A percentile compares a stretch with the other conserved stretches of the same genome.
phyloP scores from a whole-genome alignment of 2,329 filamentous ascomycete genomes.

The Botryotinia calthae region DNA sequence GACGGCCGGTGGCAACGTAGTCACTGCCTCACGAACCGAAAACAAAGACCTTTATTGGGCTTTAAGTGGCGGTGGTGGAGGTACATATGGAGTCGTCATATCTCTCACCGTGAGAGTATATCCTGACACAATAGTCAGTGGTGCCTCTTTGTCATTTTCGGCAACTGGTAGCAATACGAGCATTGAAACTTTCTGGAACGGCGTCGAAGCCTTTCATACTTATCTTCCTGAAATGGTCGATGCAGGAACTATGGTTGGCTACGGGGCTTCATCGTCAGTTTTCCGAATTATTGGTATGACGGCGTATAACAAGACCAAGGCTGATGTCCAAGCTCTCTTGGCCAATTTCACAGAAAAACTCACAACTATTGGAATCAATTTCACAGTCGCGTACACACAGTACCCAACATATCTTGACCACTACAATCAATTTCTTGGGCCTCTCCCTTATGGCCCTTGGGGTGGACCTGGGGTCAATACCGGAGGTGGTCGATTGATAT shows the following conservation, averaged over 20 bases:
- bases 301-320: constrained; percentile 45
- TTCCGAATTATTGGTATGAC: constrained; percentile 50
- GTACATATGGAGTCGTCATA: constrained; percentile 56
- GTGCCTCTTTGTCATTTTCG: constrained; percentile 46
- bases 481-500: constrained; percentile 46
- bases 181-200: constrained; percentile 48
- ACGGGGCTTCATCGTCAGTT: constrained; percentile 46
- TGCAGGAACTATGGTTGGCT: constrained; percentile 49
- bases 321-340: constrained; percentile 47
- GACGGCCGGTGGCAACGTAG: constrained; percentile 48
- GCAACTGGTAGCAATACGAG: constrained; percentile 33
- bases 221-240: constrained; percentile 49
- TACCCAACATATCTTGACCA: constrained; percentile 35
- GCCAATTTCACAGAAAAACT: constrained; percentile 46
- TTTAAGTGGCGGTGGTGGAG: constrained; percentile 56
- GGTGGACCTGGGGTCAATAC: constrained; percentile 28
- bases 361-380: constrained; percentile 39
- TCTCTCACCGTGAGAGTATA: constrained; percentile 55
- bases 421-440: constrained; percentile 37
- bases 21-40: constrained; percentile 47
- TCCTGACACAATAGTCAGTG: constrained; percentile 44
- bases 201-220: constrained; percentile 47
- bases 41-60: constrained; percentile 64
- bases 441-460: constrained; percentile 35
- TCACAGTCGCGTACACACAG: constrained; percentile 31